Percentiles rank a stretch among this genome's conserved stretches.
Conservation (phyloP, 495 filamentous ascomycete species). For the Opeltia flavorubescens region DNA sequence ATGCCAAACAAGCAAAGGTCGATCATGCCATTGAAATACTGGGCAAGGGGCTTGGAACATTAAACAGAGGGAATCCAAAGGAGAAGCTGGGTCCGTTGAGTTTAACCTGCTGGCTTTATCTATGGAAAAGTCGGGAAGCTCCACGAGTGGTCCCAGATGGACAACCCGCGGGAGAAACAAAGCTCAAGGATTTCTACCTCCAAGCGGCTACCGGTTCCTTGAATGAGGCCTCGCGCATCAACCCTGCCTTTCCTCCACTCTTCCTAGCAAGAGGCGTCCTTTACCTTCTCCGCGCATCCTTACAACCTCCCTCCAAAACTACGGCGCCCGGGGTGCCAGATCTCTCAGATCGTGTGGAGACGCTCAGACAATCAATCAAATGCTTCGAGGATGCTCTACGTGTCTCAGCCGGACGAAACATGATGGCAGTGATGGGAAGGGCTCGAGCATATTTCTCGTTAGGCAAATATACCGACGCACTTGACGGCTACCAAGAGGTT, state of each 20-base stretch:
- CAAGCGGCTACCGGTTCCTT: slow-evolving; percentile 77
- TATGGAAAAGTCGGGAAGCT: slow-evolving; percentile 82
- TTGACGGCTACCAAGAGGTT: slow-evolving; percentile 76
- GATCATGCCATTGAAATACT: slow-evolving; percentile 93
- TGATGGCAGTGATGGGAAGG: slow-evolving; percentile 80
- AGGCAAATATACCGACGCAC: slow-evolving; percentile 65
- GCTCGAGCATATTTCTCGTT: slow-evolving; percentile 72
- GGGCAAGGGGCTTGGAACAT: slow-evolving; percentile 61
- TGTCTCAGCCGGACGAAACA: slow-evolving; percentile 67
- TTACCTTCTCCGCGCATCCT: slow-evolving; percentile 71
- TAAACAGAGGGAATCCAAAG: slow-evolving; percentile 54
- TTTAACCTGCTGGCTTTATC: slow-evolving; percentile 81
- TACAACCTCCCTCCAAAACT: slow-evolving; percentile 61
- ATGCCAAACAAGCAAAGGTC: slow-evolving; percentile 84
- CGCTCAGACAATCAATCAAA: slow-evolving; percentile 68
- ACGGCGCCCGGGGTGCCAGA: slow-evolving; percentile 46
- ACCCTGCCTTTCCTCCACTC: slow-evolving; percentile 75
- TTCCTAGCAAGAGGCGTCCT: slow-evolving; percentile 87
- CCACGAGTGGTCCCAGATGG: slow-evolving; percentile 60
- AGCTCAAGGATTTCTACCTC: slow-evolving; percentile 85
- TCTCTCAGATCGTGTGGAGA: slow-evolving; percentile 60
- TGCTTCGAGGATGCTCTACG: slow-evolving; percentile 87
- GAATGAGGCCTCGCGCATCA: slow-evolving; percentile 89
- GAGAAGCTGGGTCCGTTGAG: slow-evolving; percentile 77
- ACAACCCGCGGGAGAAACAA: slow-evolving; percentile 48